Conservation (phyloP, 345 rosid species). For the Gossypium herbaceum region DNA sequence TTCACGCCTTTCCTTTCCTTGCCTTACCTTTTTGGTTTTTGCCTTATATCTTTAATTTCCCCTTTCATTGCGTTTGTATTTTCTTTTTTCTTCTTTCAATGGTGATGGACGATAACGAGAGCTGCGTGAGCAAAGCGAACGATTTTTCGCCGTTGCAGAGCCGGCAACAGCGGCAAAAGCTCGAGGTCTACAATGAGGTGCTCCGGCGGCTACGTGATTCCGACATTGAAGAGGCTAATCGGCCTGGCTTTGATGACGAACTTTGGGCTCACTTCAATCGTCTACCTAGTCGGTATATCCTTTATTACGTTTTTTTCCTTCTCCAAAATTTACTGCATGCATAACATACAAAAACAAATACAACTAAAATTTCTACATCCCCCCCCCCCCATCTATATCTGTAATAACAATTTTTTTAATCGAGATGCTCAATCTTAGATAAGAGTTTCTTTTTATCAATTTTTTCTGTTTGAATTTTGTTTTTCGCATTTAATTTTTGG, state of each 20-base stretch:
- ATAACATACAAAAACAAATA: slow-evolving; percentile 4
- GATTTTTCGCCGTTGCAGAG: slow-evolving; percentile 30
- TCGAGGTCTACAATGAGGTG: slow-evolving; percentile 64
- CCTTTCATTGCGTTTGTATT: not conserved
- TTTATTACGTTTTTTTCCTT: not conserved
- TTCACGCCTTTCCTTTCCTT: slow-evolving; percentile 7
- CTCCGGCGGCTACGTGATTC: slow-evolving; percentile 67
- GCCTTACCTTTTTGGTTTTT: not conserved
- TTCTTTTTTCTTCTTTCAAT: slow-evolving; percentile 17
- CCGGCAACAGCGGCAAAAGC: slow-evolving; percentile 59
- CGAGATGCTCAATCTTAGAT: not conserved
- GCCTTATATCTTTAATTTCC: not conserved
- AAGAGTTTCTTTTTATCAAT: not conserved
- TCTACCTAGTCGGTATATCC: slow-evolving; percentile 70
- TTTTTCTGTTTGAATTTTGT: not conserved
- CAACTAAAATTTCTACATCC: not conserved
- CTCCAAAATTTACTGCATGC: slow-evolving; percentile 4
- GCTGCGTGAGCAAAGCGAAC: slow-evolving; percentile 54
- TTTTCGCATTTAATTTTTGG: not conserved
- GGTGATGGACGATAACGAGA: slow-evolving; percentile 64
- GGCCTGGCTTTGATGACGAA: slow-evolving; percentile 63
- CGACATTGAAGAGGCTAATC: slow-evolving; percentile 43
- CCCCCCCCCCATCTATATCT: not conserved
- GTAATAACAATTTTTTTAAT: not conserved
- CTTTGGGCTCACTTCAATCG: slow-evolving; percentile 95